Base-by-base conservation (phyloP, 441 rosid genomes). In the Populus hybrid region DNA sequence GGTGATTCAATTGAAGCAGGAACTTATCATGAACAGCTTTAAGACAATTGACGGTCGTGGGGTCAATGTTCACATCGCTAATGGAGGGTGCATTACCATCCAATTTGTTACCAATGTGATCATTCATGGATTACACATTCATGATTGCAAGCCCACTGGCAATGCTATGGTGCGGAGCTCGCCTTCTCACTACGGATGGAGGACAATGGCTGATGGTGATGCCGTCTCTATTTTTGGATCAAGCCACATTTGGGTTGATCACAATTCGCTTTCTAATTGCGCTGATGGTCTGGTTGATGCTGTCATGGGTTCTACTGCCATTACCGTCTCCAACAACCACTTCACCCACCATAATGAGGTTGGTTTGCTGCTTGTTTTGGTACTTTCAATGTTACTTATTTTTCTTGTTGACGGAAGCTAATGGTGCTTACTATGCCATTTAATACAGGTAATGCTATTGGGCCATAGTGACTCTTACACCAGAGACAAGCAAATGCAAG, bases 251-350 rank as follows among this genome's bases (percentile, higher is more conserved):
- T 95, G 99, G 99, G 82, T 95, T 72, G 99, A 95, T 83, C 99
- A 95, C 81, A 93, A 93, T 78, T 93, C 99, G 0, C 89, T 95
- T 65, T 92, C 98, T 53, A 87, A 89, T 74, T 95, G 99, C 7
- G 98, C 98, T 56, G 99, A 95, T 83, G 99, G 99, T 26, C 94
- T 95, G 1, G 94, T 95, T 69, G 99, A 95, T 66, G 99, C 99
- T 35, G 87, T 95, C 75, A 92, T 93, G 98, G 98, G 98, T 35
- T 95, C 99, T 7, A 95, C 98, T 9, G 96, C 98, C 20, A 91
- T 95, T 76, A 93, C 99, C 12, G 83, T 95, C 77, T 89, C 99
- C 59, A 95, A 95, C 90, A 95, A 95, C 80, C 92, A 93, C 83
- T 12, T 95, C 9, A 89, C 98, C 75, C 98, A 95, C 85, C 99